Base-by-base conservation (phyloP, 768 basidiomycete species). In the Auricularia heimuer region DNA sequence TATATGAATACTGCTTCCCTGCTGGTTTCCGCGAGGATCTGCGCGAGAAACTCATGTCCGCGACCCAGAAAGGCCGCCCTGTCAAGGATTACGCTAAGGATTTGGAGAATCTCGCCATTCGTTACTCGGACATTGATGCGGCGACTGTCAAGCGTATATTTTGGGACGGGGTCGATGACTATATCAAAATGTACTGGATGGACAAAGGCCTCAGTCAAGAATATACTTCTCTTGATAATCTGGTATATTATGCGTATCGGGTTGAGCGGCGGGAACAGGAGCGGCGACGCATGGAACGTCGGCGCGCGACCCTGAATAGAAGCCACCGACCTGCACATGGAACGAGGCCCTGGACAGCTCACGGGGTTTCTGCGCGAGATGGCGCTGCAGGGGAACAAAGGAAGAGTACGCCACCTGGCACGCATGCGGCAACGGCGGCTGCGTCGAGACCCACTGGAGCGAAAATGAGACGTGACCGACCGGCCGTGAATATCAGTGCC, bases 1-100 rank as follows among this genome's bases (percentile, higher is more conserved):
- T 79, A n/a, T 78, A 76, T 64, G 69, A 78, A 24, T 75, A 75
- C 29, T 77, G 77, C 42, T 79, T 79, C 67, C 77, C 77, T 0
- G 61, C 71, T 0, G 66, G 75, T 58, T 78, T 71, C 54, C 37
- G 69, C 0, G 51, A 70, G 11, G 62, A 75, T 29, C 75, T 75
- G 62, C 37, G 70, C 0, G 65, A 71, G 3, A 73, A 73, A 33
- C 67, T 80, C 0, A 60, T 68, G 0, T 47, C 60, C 0, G 67
- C 64, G 4, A 63, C 58, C 1, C 78, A 80, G 60, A 64, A 69
- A 1, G 62, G 71, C 1, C 71, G 69, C 11, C 70, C 68, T 0
- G 75, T 81, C 0, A 64, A 69, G 0, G 73, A 75, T 4, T 81
- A 73, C 65, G 70, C 73, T 1, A 72, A 74, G 56, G 73, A 78